These are phyloP conservation scores for Alternaria hordeiaustralica DNA, from an alignment of 2,329 filamentous ascomycete species.

Conservation along the genomic window DNA sequence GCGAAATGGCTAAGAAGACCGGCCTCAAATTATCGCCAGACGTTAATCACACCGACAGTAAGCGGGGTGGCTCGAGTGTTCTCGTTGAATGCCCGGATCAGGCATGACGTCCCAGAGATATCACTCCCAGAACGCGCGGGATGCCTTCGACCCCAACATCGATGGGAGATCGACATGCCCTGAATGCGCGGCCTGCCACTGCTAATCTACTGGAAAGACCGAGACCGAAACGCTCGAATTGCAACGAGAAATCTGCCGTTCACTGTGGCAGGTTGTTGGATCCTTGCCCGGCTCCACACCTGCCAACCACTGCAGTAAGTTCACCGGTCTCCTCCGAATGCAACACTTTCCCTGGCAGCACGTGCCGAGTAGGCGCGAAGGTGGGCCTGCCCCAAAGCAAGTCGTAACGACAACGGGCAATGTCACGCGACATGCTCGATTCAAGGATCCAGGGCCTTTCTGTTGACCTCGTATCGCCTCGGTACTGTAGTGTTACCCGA, in stretches of 20 bases:
- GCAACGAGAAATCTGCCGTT: not conserved
- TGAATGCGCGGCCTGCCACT: not conserved
- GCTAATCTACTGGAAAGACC: not conserved
- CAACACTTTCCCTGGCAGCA: not conserved
- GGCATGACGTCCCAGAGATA: slow-evolving; percentile 5
- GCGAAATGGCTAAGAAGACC: slow-evolving; percentile 8
- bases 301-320: not conserved
- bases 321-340: not conserved
- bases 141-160: not conserved
- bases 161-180: not conserved
- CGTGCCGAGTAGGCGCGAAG: not conserved
- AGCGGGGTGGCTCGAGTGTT: slow-evolving; percentile 4
- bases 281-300: slow-evolving; percentile 3
- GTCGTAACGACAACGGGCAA: not conserved
- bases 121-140: not conserved
- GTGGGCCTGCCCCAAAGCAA: not conserved
- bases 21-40: not conserved
- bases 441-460: not conserved
- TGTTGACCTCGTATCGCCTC: not conserved
- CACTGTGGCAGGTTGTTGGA: not conserved
- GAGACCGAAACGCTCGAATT: not conserved
- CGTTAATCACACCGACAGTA: slow-evolving; percentile 3
- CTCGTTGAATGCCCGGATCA: not conserved
- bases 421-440: not conserved
- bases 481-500: not conserved